Conservation (phyloP, 2,329 filamentous ascomycete genomes). For the Xylariaceae sp. region DNA sequence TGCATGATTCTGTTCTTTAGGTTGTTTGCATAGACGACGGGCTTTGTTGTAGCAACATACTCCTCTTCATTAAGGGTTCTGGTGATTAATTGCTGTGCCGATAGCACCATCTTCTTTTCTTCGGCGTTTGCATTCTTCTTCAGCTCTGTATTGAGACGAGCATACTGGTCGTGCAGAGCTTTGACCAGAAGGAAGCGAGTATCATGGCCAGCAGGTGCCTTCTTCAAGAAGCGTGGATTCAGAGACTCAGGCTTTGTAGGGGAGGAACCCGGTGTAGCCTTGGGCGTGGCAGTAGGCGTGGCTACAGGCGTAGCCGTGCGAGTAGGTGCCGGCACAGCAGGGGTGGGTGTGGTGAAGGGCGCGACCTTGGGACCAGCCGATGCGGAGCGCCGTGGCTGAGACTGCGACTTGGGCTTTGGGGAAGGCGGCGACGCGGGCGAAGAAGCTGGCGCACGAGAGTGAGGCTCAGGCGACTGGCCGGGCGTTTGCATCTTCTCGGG, state of each 20-base stretch:
- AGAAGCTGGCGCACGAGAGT: no score
- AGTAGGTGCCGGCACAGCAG: no score
- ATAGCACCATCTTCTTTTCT: constrained; percentile 46
- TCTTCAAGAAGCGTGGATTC: constrained; percentile 58
- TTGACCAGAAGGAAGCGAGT: constrained; percentile 51
- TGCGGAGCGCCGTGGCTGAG: no score
- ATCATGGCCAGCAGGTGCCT: constrained; percentile 49
- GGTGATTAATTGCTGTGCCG: constrained; percentile 59
- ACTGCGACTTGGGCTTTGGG: no score
- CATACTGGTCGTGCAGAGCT: constrained; percentile 57
- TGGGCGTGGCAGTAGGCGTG: no score
- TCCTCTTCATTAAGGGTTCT: constrained; percentile 73
- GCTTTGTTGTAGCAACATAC: constrained; percentile 57
- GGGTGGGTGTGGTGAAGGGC: no score
- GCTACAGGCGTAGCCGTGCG: no score
- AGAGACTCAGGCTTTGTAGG: constrained; percentile 44
- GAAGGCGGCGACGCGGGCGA: no score
- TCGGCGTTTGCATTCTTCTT: constrained; percentile 43
- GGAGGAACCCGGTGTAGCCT: no score
- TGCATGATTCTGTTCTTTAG: constrained; percentile 74
- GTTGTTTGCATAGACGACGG: constrained; percentile 70
- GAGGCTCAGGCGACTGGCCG: no score
- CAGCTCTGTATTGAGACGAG: constrained; percentile 58
- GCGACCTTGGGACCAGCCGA: no score
- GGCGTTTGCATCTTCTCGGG: no score